Conservation (phyloP, 106 monocot species). For the Agapanthus africanus region DNA sequence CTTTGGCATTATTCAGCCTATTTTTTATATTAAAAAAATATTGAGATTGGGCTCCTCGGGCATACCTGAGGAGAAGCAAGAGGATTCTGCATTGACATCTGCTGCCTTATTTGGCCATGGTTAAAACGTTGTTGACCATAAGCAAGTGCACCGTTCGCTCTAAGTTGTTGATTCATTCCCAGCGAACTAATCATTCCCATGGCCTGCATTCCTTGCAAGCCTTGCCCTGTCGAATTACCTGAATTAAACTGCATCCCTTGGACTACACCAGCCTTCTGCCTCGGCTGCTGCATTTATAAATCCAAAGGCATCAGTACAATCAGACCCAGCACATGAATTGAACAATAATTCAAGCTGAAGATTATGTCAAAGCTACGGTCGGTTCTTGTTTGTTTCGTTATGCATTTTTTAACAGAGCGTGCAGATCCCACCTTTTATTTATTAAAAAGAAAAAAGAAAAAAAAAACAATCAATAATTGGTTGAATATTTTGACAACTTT, state of each 20-base stretch:
- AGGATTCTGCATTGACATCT: slow-evolving; percentile 36
- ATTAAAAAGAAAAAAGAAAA: no score
- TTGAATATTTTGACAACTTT: no score
- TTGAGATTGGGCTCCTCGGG: no score
- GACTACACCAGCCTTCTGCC: slow-evolving; percentile 55
- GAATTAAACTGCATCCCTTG: slow-evolving; percentile 63
- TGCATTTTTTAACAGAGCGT: background rate
- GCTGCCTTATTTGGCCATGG: slow-evolving; percentile 60
- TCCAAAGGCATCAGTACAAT: background rate
- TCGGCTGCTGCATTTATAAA: slow-evolving; percentile 54
- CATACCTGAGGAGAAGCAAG: slow-evolving; percentile 76
- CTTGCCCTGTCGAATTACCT: slow-evolving; percentile 57
- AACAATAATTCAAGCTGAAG: background rate
- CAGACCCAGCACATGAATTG: background rate
- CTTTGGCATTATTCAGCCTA: no score
- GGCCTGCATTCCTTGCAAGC: slow-evolving; percentile 72
- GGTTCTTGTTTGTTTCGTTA: no score
- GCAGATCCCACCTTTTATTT: no score
- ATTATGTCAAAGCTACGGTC: background rate
- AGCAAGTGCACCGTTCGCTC: slow-evolving; percentile 58
- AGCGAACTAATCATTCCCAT: slow-evolving; percentile 57
- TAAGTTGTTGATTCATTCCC: slow-evolving; percentile 59
- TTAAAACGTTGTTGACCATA: slow-evolving; percentile 54
- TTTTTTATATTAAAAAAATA: no score
- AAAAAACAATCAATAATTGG: no score